Conservation (phyloP, 225 moss, liverwort and hornwort genomes). For the Pleurozium schreberi region DNA sequence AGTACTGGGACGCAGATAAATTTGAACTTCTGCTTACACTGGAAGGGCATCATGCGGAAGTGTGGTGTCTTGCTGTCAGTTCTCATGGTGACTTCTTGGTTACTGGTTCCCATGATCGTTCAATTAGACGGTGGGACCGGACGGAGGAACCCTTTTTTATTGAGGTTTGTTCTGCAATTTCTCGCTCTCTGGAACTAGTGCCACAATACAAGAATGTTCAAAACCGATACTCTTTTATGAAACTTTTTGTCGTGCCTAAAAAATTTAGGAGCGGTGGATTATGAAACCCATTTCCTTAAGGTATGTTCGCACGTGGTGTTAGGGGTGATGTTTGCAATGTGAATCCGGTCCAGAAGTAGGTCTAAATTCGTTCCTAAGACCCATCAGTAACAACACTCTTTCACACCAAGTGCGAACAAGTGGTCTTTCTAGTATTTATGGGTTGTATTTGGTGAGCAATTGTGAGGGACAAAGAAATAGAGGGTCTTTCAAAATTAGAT, state of each 20-base stretch:
- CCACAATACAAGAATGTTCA: not conserved
- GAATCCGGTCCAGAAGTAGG: too few relatives aligned
- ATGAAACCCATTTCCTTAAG: not conserved
- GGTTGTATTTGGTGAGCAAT: too few relatives aligned
- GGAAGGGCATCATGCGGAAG: conserved; percentile 94
- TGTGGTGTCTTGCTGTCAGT: conserved; percentile 94
- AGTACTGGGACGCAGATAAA: conserved; percentile 98
- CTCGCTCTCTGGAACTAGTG: not conserved
- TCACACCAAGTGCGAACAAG: too few relatives aligned
- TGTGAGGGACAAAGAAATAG: too few relatives aligned
- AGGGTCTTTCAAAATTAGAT: too few relatives aligned
- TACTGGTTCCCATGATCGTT: conserved; percentile 96
- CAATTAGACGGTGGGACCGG: conserved; percentile 99
- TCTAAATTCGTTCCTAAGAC: too few relatives aligned
- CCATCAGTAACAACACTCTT: too few relatives aligned
- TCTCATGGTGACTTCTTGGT: conserved; percentile 74
- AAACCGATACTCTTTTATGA: not conserved
- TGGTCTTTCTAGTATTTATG: too few relatives aligned
- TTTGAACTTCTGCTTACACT: conserved; percentile 87
- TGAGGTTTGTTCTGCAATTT: conserved; percentile 43
- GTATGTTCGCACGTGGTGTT: too few relatives aligned
- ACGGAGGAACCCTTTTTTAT: conserved; percentile 95
- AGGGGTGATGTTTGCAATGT: too few relatives aligned
- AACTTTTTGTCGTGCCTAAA: not conserved
- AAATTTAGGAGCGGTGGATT: not conserved